A percentile compares a stretch with the other conserved stretches of the same genome.
Evolutionary conservation across 768 basidiomycete species (phyloP).

Genomic region (Crepidotus variabilis): DNA sequence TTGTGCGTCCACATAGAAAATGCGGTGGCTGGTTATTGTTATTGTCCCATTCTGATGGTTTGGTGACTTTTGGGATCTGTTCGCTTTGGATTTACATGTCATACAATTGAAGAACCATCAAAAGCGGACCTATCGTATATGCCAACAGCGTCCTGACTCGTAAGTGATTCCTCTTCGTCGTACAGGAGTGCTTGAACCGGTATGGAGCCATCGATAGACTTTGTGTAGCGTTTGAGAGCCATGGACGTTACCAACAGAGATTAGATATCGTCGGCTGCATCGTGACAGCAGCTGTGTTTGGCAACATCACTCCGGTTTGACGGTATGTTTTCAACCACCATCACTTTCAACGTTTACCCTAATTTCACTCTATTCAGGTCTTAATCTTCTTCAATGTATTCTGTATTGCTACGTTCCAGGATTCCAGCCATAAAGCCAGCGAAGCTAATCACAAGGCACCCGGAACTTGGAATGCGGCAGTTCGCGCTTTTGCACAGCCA

Average conservation of each 20-base stretch:
- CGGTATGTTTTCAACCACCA: background rate
- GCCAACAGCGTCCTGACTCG: conserved; percentile 76
- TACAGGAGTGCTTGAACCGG: conserved; percentile 76
- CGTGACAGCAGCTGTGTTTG: background rate
- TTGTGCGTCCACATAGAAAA: conserved; percentile 71
- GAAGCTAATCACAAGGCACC: background rate
- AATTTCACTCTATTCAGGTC: background rate
- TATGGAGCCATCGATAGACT: conserved; percentile 68
- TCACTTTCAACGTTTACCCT: background rate
- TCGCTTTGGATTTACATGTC: conserved; percentile 20
- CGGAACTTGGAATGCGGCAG: background rate
- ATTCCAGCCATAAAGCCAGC: background rate
- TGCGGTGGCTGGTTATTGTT: conserved; percentile 75
- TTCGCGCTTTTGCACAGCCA: no score
- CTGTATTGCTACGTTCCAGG: background rate
- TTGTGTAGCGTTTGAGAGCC: conserved; percentile 54
- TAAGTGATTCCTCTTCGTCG: conserved; percentile 72
- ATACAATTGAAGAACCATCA: conserved; percentile 6
- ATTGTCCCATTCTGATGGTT: conserved; percentile 73
- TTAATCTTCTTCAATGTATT: no score
- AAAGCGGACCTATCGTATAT: conserved; percentile 85
- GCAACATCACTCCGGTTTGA: background rate
- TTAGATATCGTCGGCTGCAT: background rate
- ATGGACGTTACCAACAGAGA: conserved; percentile 23
- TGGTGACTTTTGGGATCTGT: conserved; percentile 78